Evolutionary conservation across 331 rosid species (phyloP).

Genomic region (Erythrophleum ivorense): DNA sequence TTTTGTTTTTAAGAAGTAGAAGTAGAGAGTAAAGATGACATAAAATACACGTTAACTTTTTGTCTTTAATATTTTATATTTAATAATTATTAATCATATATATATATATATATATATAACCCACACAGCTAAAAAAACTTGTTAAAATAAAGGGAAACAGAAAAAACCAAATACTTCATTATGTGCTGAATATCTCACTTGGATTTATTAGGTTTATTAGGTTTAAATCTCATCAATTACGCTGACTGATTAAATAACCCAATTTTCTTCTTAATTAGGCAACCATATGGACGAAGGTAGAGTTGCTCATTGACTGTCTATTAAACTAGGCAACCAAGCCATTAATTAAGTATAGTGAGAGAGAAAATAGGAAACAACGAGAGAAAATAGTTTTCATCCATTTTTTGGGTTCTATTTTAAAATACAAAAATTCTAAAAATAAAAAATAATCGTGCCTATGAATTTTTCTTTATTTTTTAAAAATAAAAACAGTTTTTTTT

Average conservation of each 20-base stretch:
- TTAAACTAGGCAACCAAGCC: background rate
- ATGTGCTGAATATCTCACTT: background rate
- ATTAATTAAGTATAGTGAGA: background rate
- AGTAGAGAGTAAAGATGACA: background rate
- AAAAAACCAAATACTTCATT: background rate
- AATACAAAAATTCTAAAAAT: too few relatives aligned
- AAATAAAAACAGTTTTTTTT: background rate
- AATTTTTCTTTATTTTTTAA: background rate
- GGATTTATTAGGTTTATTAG: background rate
- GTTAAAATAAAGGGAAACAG: too few relatives aligned
- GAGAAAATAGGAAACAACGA: background rate
- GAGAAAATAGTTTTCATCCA: background rate
- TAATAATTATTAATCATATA: too few relatives aligned
- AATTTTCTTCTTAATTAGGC: background rate
- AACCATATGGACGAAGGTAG: background rate
- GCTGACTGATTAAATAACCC: background rate
- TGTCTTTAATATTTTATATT: too few relatives aligned
- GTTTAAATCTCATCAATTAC: background rate
- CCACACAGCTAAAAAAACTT: too few relatives aligned
- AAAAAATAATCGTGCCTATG: background rate
- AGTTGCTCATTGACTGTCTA: too few relatives aligned
- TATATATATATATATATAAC: too few relatives aligned
- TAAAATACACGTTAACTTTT: background rate
- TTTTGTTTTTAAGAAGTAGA: background rate
- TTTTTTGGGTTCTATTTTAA: background rate